Evolutionary conservation across 139 green algal species (phyloP).

Genomic region (Chlorokybus atmophyticus): DNA sequence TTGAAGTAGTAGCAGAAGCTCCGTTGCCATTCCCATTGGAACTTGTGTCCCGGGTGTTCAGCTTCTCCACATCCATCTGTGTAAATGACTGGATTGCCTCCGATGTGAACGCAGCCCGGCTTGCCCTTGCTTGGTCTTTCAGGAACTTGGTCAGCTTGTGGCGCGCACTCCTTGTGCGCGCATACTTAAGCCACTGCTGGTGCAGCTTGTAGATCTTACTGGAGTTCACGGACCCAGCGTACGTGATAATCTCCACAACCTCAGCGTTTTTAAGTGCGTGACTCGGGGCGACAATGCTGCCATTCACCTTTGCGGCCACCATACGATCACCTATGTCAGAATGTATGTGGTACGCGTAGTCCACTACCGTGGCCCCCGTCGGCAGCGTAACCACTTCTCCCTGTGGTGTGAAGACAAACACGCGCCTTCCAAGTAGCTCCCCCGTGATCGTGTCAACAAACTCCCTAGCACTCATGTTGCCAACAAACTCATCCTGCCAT

Average conservation of each 20-base stretch:
- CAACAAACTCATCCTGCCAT: slow-evolving; percentile 76
- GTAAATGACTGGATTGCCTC: too few relatives aligned
- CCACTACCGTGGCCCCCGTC: slow-evolving; percentile 67
- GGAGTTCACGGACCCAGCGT: slow-evolving; percentile 11
- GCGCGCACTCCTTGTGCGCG: slow-evolving; percentile 10
- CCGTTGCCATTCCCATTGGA: too few relatives aligned
- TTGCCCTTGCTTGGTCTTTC: too few relatives aligned
- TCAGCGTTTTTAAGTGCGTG: slow-evolving; percentile 60
- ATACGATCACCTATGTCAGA: slow-evolving; percentile 67
- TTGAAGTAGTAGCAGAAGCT: too few relatives aligned
- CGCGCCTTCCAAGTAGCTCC: slow-evolving; percentile 55
- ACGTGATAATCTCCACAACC: slow-evolving; percentile 64
- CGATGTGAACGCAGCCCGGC: too few relatives aligned
- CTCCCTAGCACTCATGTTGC: slow-evolving; percentile 51
- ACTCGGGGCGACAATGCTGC: slow-evolving; percentile 36
- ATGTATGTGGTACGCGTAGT: slow-evolving; percentile 84
- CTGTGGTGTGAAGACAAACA: slow-evolving; percentile 71
- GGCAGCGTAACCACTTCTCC: slow-evolving; percentile 51
- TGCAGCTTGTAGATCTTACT: slow-evolving; percentile 12
- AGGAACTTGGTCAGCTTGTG: slow-evolving; percentile 24
- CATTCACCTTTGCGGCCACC: slow-evolving; percentile 47
- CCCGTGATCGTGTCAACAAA: slow-evolving; percentile 73
- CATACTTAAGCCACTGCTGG: slow-evolving; percentile 13
- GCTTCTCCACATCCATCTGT: too few relatives aligned
- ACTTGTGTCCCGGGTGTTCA: too few relatives aligned